Percentiles rank a stretch among this genome's conserved stretches.
phyloP scores from a whole-genome alignment of 305 asterid genomes.

The Fraxinus velutina region DNA sequence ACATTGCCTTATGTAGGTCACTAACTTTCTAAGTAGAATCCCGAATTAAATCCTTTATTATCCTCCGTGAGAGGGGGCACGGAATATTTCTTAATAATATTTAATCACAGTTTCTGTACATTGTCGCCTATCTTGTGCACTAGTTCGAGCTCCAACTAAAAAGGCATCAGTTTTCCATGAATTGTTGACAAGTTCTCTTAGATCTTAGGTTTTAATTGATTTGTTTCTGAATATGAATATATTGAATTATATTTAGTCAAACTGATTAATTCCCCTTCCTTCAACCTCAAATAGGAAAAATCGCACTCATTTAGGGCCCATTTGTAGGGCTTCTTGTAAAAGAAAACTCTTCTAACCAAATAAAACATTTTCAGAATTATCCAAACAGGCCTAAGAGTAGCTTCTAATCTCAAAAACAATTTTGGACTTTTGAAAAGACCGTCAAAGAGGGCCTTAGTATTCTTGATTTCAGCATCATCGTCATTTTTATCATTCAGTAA shows the following conservation, averaged over 20 bases:
- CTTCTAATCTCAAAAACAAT: background rate
- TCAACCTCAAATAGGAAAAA: background rate
- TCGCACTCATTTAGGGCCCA: background rate
- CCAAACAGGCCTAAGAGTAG: background rate
- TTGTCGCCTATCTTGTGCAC: background rate
- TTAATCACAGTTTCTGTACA: background rate
- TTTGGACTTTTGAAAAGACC: background rate
- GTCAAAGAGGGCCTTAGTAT: background rate
- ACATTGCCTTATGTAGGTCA: background rate
- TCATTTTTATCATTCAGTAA: constrained; percentile 8
- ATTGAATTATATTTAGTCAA: background rate
- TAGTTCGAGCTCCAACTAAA: background rate
- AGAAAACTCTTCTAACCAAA: background rate
- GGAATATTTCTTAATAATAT: background rate
- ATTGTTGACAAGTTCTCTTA: background rate
- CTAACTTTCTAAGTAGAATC: background rate
- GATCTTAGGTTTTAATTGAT: background rate
- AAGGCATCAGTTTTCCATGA: background rate
- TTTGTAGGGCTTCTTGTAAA: background rate
- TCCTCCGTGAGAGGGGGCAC: background rate
- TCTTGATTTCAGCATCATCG: background rate
- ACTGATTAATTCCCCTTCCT: background rate
- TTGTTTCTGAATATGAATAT: background rate
- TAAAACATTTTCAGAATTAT: background rate
- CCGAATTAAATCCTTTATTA: background rate